A percentile compares a stretch with the other conserved stretches of the same genome.
Evolutionary conservation across 805 yeast species (phyloP).

Genomic region (Grigorovia yakushimaensis): DNA sequence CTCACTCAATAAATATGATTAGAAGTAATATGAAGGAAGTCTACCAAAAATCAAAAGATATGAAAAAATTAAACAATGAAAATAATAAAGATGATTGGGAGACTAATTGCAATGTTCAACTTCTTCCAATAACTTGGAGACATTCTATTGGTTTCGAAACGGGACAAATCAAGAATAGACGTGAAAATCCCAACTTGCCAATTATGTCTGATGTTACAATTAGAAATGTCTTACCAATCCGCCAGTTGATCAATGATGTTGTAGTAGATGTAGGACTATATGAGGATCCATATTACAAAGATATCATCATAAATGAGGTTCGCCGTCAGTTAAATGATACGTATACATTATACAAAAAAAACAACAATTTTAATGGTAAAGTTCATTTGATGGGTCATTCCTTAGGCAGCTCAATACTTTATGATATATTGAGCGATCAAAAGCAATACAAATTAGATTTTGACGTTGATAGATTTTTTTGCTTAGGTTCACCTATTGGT

Average conservation of each 20-base stretch:
- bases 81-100: conserved; percentile 35
- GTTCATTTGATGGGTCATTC: conserved; percentile 87
- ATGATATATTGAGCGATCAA: conserved; percentile 58
- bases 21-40: conserved; percentile 47
- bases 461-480: conserved; percentile 63
- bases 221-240: conserved; percentile 63
- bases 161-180: conserved; percentile 35
- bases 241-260: conserved; percentile 79
- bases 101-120: conserved; percentile 58
- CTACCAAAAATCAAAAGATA: conserved; percentile 33
- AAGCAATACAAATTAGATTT: conserved; percentile 44
- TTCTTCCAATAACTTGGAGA: conserved; percentile 88
- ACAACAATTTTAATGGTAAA: conserved; percentile 64
- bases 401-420: conserved; percentile 74
- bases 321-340: conserved; percentile 53
- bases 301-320: conserved; percentile 54
- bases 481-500: conserved; percentile 87
- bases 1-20: conserved; percentile 68
- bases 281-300: conserved; percentile 59
- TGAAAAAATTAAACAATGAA: conserved; percentile 35
- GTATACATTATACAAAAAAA: conserved; percentile 45
- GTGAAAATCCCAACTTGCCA: conserved; percentile 40
- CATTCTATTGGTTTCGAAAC: conserved; percentile 55
- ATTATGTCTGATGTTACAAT: conserved; percentile 63
- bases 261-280: conserved; percentile 73